phyloP scores from a whole-genome alignment of 2,329 filamentous ascomycete species.

The Exophiala sp. region DNA sequence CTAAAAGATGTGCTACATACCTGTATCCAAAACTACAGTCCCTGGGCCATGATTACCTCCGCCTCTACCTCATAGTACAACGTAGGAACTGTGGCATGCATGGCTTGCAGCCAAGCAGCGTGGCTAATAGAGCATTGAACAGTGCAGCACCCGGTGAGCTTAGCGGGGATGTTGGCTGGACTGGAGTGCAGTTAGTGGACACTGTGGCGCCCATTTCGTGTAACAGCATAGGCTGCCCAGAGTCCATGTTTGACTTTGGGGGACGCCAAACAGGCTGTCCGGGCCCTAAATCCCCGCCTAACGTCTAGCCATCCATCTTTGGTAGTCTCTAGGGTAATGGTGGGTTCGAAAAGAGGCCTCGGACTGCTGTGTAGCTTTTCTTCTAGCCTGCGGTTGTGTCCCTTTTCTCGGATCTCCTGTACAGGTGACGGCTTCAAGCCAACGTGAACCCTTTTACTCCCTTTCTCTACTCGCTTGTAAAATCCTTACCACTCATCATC shows the following conservation, averaged over 20 bases:
- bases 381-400: not conserved
- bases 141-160: not conserved
- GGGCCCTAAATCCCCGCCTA: constrained; percentile 1
- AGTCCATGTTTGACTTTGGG: not conserved
- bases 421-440: not conserved
- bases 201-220: not conserved
- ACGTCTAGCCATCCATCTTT: not conserved
- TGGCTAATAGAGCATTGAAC: too few species aligned
- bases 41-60: too few species aligned
- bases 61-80: too few species aligned
- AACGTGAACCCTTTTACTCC: not conserved
- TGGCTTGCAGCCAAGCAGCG: too few species aligned
- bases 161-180: not conserved
- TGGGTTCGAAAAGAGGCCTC: too few species aligned
- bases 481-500: constrained; percentile 1
- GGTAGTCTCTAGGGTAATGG: too few species aligned
- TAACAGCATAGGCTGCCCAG: not conserved
- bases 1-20: too few species aligned
- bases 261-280: not conserved
- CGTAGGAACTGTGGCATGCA: too few species aligned
- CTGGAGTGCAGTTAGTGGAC: not conserved
- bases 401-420: not conserved
- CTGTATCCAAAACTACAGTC: too few species aligned
- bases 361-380: not conserved
- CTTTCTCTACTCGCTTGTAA: not conserved